These are phyloP conservation scores for Zea mays DNA, from an alignment of 176 grass and related monocot genomes.

Conservation along the genomic window DNA sequence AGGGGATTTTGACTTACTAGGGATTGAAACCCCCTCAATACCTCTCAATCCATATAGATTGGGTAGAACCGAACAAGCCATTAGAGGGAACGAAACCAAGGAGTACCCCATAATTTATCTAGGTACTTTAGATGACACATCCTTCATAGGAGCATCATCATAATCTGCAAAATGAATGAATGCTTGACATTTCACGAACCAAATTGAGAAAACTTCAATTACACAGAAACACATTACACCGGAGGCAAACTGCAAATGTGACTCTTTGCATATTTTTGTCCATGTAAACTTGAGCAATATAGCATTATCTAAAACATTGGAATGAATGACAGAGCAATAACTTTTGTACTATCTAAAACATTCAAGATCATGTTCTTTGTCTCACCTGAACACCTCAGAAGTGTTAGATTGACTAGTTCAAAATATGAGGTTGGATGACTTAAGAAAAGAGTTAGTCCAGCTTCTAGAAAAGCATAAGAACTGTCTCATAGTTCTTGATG, in stretches of 20 bases:
- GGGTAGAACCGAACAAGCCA: too few species aligned
- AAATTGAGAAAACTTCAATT: slow-evolving; percentile 15
- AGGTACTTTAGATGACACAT: slow-evolving; percentile 42
- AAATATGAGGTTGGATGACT: too few species aligned
- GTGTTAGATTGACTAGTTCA: background rate
- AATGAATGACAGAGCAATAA: background rate
- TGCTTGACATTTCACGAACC: slow-evolving; percentile 6
- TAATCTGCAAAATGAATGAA: slow-evolving; percentile 67
- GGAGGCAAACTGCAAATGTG: background rate
- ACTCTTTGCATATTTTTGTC: background rate
- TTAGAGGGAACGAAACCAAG: slow-evolving; percentile 80
- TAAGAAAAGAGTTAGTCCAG: background rate
- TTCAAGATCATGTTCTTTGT: slow-evolving; percentile 17
- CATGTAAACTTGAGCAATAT: slow-evolving; percentile 1
- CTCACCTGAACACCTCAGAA: slow-evolving; percentile 88
- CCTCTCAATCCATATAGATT: too few species aligned
- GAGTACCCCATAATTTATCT: slow-evolving; percentile 81
- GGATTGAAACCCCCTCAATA: too few species aligned
- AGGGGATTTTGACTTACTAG: too few species aligned
- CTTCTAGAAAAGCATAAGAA: background rate
- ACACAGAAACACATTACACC: background rate
- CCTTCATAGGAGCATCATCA: slow-evolving; percentile 57
- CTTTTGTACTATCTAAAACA: slow-evolving; percentile 21
- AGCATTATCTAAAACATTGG: background rate
- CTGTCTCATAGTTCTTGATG: slow-evolving; percentile 44